Base-by-base conservation (phyloP, 2,329 filamentous ascomycete species). In the Metarhizium humberi region DNA sequence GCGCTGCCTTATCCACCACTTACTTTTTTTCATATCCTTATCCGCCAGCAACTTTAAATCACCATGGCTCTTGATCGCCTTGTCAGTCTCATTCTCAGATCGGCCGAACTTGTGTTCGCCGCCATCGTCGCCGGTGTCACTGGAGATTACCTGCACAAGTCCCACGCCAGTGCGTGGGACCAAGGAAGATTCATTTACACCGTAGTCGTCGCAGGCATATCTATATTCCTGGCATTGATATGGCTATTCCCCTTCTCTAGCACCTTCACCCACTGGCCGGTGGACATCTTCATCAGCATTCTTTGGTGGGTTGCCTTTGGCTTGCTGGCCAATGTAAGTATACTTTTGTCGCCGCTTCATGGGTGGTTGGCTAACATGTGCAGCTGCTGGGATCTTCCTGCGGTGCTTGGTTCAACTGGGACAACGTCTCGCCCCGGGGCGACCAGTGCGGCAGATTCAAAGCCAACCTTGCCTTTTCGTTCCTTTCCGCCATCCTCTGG, bases 301-400 rank as follows among this genome's bases (percentile, higher is more conserved):
- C 76, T 80, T 51, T 91, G 86, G 86, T 90, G 88, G 65, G 79
- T 81, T 30, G 76, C 78, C 3, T 90, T 89, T 62, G 85, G 83
- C 42, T 73, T 89, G 5, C 73, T 87, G 6, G 82, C 86, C 54
- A 74, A 84, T 64, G 78, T 81, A 71, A 73, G 77, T 75, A 4
- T 6, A 29, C n/a, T 20, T 51, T 45, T 13, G 43, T 46, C 10
- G 18, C 18, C n/a, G 18, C 43, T 45, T 25, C n/a, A 52, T 46
- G 18, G 1, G 16, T 6, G 18, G 13, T 13, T 14, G 38, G 20
- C 56, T 61, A 51, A 63, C 57, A 45, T 14, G 7, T 36, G 36
- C 50, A 77, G 64, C 69, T 76, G 55, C 63, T 78, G 47, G 70
- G 74, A 46, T 66, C 75, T 53, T 68, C 71, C 29, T 86, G 82